Base-by-base conservation (phyloP, 2,329 filamentous ascomycete genomes). In the Aspergillus felis region DNA sequence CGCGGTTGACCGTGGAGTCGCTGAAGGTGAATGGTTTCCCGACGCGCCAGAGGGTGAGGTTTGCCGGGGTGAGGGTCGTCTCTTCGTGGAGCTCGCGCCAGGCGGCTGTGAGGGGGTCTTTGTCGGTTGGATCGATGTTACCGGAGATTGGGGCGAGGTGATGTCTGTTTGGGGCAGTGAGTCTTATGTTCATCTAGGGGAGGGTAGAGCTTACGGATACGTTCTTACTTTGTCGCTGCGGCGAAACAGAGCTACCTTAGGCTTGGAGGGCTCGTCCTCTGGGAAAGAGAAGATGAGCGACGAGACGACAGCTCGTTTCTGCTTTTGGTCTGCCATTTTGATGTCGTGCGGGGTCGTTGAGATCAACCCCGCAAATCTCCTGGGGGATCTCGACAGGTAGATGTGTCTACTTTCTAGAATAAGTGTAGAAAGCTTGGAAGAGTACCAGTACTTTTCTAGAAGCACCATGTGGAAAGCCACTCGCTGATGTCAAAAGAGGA, bases 21-120 rank as follows among this genome's bases (percentile, higher is more conserved):
- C 66, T 64, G 59, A 88, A 86, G 1, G 76, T 74, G 63, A 83
- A 89, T 3, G 81, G 79, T 57, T 85, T 85, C 1, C 85, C 86
- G 25, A 79, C 76, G 20, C 84, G 80, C 63, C 84, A 78, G 24
- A 86, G 75, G 2, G 75, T 74, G 6, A 87, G 66, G 0, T 78
- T 77, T 0, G 71, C 65, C 0, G 74, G 61, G 0, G 77, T 80
- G 12, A 89, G 76, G 1, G 74, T 77, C 0, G 86, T 88, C 68
- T 89, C 86, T 66, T 89, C 86, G 4, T 69, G 64, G 24, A 89
- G 75, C 70, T 88, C 86, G 14, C 87, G 80, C 78, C 82, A 82
- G 27, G 87, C 86, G 0, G 86, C 82, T 3, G 77, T 73, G 5
- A 85, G 68, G 0, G 86, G 82, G 24, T 71, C 78, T 3, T 73